Base-by-base conservation (phyloP, 164 flowering plant species). In the Brasenia schreberi region DNA sequence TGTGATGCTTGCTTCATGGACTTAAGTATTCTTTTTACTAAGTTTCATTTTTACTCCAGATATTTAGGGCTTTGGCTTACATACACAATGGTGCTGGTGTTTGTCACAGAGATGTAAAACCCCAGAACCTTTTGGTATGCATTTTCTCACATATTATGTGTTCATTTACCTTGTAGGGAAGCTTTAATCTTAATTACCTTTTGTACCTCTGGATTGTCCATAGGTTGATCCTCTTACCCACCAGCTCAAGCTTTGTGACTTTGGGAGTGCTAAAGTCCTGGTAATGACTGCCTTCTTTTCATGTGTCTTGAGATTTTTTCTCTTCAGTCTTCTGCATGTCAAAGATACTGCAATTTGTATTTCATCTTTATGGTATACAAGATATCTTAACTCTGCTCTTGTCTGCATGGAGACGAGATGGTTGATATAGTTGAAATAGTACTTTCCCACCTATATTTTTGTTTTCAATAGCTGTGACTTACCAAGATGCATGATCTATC, bases 151-250 rank as follows among this genome's bases (percentile, higher is more conserved):
- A 45, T 45, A 7, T 45, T 45, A 45, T 7, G 14, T 12, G 7
- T 7, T 45, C 14, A 45, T 45, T 45, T 45, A 12, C 53, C 5
- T 12, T 45, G 53, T 45, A 12, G 53, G 5, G 7, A 45, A 45
- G 14, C 53, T 45, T 45, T 60, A 1, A 6, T n/a, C 27, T 60
- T 60, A 18, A 9, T 60, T 60, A 6, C n/a, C n/a, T 17, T 19
- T n/a, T 17, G 63, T 17, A 60, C 23, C 4, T 7, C 59, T 64
- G 59, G 19, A 43, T n/a, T 71, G 14, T 70, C 19, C 67, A 59
- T 79, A 93, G 98, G 97, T 93, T 71, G 95, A 93, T 76, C 89
- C 92, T 52, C 83, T 84, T 5, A 89, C 94, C 9, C 97, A 93
- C 71, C 92, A 88, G 72, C 94, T 90, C 64, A 92, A 92, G 78